Evolutionary conservation across 2,329 filamentous ascomycete species (phyloP), one percentile per base, ranked within the genome.

Genomic region (Colletotrichum sp.): DNA sequence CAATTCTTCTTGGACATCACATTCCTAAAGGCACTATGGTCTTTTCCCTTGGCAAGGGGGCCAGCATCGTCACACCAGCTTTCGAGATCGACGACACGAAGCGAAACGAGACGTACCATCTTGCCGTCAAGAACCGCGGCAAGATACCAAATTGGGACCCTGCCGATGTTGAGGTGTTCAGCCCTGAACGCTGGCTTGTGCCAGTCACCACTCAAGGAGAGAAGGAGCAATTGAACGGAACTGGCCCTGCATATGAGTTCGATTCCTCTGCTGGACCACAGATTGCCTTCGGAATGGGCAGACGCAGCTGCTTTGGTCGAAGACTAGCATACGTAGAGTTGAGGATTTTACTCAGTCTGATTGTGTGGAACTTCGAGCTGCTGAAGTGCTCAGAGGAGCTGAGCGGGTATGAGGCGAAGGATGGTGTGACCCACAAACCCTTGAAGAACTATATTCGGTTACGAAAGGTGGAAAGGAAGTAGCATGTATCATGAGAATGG

Each of bases 231-330:
- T 2, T 36, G 26, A 34, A 59, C 15, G 73, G 78, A 52, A 32
- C 52, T 2, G 73, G 16, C 1, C 6, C 5, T n/a, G 78, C 76
- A 10, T 85, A 84, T 30, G 79, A 78, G 8, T 86, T 84, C 52
- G 81, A 84, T 65, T 67, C 81, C 0, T 71, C 79, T 32, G 83
- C 85, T 1, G 85, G 85, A 0, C 85, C 85, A 1, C 80, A 76
- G 10, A 76, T 86, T 52, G 78, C 82, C 0, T 87, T 87, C 77
- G 83, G 84, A 0, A 49, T 81, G 6, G 86, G 86, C 0, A 81
- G 81, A 10, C 78, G 86, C 3, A 82, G 82, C 12, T 88, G 86
- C 66, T 87, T 82, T 60, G 86, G 86, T 0, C 81, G 80, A 67
- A 81, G 79, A 75, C 75, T 87, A 72, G 86, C 84, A 3, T 80